Conservation (phyloP, 202 grass and related monocot genomes). For the Setaria italica region DNA sequence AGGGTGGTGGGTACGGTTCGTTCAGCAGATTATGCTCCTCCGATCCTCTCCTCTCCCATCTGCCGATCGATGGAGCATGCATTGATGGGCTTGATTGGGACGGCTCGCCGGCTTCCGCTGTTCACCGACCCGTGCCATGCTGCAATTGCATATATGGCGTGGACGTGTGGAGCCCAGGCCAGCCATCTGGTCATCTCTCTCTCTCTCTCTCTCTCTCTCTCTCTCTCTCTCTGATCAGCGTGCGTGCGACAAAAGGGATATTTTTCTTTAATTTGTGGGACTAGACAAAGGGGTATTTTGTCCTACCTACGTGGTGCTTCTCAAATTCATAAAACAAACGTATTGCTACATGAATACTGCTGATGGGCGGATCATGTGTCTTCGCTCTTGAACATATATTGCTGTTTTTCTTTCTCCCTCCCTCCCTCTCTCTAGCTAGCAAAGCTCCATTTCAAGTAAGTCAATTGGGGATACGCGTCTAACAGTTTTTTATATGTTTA, state of each 20-base stretch:
- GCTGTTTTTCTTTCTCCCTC: not conserved
- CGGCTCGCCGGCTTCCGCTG: constrained; percentile 23
- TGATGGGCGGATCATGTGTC: too few species aligned
- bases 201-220: constrained; percentile 35
- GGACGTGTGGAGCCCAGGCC: too few species aligned
- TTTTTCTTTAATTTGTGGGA: constrained; percentile 1
- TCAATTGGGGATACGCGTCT: too few species aligned
- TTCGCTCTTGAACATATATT: too few species aligned
- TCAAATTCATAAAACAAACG: not conserved
- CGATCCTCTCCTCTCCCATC: not conserved
- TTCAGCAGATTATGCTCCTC: constrained; percentile 41
- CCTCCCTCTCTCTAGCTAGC: too few species aligned
- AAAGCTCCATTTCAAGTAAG: too few species aligned
- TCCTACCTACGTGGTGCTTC: not conserved
- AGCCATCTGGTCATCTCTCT: constrained; percentile 10
- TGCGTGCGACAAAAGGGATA: constrained; percentile 17
- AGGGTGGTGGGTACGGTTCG: not conserved
- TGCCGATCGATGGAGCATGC: constrained; percentile 31
- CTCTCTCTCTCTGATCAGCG: constrained; percentile 13
- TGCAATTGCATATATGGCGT: not conserved
- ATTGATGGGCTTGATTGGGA: constrained; percentile 48
- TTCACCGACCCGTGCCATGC: constrained; percentile 27
- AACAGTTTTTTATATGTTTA: too few species aligned
- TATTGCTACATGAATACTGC: not conserved
- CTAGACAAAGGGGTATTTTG: constrained; percentile 35